Percentiles rank a stretch among this genome's conserved stretches.
These are phyloP conservation scores for Neocallimastix lanati DNA, from an alignment of 192 early-diverging fungal species.

Conservation along the genomic window DNA sequence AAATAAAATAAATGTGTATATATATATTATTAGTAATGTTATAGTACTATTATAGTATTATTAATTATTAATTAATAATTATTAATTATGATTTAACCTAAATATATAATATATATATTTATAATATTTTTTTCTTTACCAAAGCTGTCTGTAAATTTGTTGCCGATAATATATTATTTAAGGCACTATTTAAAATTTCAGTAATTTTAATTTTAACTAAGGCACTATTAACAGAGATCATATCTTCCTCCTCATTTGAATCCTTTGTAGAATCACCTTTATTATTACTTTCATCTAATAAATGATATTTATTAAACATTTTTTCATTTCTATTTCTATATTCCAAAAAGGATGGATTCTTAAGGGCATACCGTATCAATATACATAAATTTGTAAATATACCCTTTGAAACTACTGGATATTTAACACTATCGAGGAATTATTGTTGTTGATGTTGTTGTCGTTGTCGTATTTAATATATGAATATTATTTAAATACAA, in stretches of 20 bases:
- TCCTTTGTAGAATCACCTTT: not conserved
- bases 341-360: constrained; percentile 19
- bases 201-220: not conserved
- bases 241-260: not conserved
- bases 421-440: constrained; percentile 46
- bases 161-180: not conserved
- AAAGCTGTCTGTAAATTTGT: not conserved
- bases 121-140: not conserved
- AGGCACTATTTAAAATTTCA: not conserved
- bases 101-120: no score
- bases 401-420: constrained; percentile 36
- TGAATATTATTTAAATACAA: no score
- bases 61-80: no score
- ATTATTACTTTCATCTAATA: not conserved
- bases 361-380: constrained; percentile 24
- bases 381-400: constrained; percentile 36
- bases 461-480: no score
- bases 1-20: no score
- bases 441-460: no score
- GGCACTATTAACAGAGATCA: not conserved
- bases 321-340: not conserved
- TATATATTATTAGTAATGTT: no score
- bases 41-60: no score
- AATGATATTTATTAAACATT: not conserved
- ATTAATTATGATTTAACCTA: no score